Percentiles rank a stretch among this genome's conserved stretches.
phyloP scores from a whole-genome alignment of 225 moss, liverwort and hornwort species.

The Pleurozium schreberi region DNA sequence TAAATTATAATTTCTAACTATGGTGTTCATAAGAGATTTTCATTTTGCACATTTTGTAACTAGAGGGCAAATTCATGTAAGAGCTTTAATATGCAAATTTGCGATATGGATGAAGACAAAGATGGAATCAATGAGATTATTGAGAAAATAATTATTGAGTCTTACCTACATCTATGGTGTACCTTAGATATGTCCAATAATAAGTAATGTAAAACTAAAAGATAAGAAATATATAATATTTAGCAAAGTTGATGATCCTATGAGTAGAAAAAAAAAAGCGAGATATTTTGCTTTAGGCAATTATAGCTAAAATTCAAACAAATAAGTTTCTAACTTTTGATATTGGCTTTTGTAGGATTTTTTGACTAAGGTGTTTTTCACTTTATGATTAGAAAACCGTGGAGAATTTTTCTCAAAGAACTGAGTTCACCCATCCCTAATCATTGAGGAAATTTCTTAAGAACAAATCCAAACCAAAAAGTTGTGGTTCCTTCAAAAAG shows the following conservation, averaged over 20 bases:
- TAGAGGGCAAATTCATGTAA: background rate
- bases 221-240: rapidly evolving
- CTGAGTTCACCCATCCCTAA: rapidly evolving
- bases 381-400: background rate
- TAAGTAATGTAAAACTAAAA: background rate
- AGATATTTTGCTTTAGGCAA: background rate
- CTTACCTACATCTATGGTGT: too few species aligned
- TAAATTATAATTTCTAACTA: background rate
- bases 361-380: too few species aligned
- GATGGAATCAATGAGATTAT: background rate
- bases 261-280: rapidly evolving
- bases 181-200: rapidly evolving
- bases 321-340: too few species aligned
- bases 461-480: rapidly evolving
- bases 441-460: background rate
- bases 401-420: background rate
- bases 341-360: too few species aligned
- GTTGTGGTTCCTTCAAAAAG: rapidly evolving
- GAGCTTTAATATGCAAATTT: background rate
- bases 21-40: background rate
- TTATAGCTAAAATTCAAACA: background rate
- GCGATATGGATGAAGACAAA: rapidly evolving
- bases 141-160: background rate
- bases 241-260: background rate
- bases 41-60: background rate